Evolutionary conservation across 208 protist species (phyloP), one percentile per base, ranked within the genome.

Genomic region (Porcisia deanei): DNA sequence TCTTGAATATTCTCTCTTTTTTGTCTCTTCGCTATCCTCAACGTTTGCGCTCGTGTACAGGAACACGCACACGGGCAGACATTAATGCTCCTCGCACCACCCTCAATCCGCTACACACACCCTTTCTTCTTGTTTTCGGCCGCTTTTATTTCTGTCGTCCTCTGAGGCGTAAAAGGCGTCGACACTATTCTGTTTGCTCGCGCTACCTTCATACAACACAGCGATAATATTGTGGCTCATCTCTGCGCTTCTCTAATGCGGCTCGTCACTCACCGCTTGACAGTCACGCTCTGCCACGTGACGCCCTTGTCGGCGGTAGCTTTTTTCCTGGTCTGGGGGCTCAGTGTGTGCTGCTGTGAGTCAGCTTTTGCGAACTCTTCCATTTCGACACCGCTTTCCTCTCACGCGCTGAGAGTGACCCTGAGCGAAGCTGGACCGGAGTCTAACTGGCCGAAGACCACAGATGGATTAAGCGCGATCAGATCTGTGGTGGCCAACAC

Each of bases 401-500:
- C 80, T 2, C 84, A 88, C 71, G 76, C 79, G 6, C 39, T 88
- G 58, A 91, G 86, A 49, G 34, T 84, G 5, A 86, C 84, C 4
- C 71, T 94, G 30, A 82, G 39, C 45, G 85, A 82, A 16, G 76
- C 79, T 1, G 69, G 77, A 20, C 68, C 69, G 34, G 85, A 83
- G 10, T 53, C 65, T 37, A 77, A 71, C 10, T 88, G 85, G 85
- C 89, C 84, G 10, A 37, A 39, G 14, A 84, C 69, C 16, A 73
- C 79, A 3, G 66, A 34, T 1, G 76, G 37, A 0, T 71, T 89
- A 3, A 16, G 25, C 0, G 43, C n/a, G 3, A 49, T 87, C 18
- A 73, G 25, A 5, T 5, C 71, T 12, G 66, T 63, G 2, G 85
- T 87, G 8, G 81, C 60, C 39, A 72, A 54, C 20, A 82, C 81